Conservation (phyloP, 331 rosid genomes). For the Rosa hybrid region DNA sequence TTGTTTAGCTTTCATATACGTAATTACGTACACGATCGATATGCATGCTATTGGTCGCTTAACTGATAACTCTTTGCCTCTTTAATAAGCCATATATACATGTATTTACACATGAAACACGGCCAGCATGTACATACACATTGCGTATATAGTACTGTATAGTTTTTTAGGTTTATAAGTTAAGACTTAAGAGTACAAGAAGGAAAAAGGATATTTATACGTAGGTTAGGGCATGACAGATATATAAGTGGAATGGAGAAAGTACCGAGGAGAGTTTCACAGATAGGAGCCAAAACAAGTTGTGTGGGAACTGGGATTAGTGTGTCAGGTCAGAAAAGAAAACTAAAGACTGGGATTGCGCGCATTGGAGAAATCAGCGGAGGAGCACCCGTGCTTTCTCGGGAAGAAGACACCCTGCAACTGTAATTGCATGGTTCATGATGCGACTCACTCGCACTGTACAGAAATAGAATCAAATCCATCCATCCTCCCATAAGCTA, state of each 20-base stretch:
- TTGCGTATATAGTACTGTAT: neutral
- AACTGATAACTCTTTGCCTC: no score
- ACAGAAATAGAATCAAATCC: constrained; percentile 3
- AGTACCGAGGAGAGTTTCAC: neutral
- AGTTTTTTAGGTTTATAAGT: no score
- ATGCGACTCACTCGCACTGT: constrained; percentile 36
- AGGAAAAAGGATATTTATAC: neutral
- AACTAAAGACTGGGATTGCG: constrained; percentile 37
- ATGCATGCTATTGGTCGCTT: no score
- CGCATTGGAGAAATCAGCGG: constrained; percentile 92
- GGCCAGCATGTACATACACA: neutral
- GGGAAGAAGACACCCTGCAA: constrained; percentile 41
- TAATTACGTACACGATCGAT: no score
- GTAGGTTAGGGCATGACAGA: neutral
- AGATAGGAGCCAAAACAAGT: neutral
- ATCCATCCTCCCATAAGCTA: constrained; percentile 47
- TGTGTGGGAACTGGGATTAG: constrained; percentile 1
- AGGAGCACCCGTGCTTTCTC: constrained; percentile 94
- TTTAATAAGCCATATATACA: no score
- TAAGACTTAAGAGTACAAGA: neutral
- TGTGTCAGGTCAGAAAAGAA: constrained; percentile 9
- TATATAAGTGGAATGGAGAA: neutral
- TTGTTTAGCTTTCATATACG: no score
- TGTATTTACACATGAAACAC: neutral
- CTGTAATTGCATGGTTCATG: constrained; percentile 52